A percentile compares a stretch with the other conserved stretches of the same genome.
Evolutionary conservation across 1,284 basidiomycete genomes (phyloP).

Genomic region (Neolentinus lepideus): DNA sequence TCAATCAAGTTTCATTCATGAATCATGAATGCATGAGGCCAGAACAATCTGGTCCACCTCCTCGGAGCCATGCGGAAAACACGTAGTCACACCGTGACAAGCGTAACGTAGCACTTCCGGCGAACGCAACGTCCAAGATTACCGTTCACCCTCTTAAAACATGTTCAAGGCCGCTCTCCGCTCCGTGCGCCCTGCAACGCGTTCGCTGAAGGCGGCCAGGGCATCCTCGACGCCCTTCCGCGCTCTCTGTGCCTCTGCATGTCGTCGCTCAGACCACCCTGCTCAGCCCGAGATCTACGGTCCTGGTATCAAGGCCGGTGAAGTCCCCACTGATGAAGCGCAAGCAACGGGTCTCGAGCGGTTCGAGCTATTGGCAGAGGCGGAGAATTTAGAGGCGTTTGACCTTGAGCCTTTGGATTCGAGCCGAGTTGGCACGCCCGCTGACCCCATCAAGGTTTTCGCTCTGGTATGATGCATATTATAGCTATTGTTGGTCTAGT

Average conservation of each 20-base stretch:
- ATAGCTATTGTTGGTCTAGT: conserved; percentile 7
- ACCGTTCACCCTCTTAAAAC: conserved; percentile 8
- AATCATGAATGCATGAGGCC: neutral
- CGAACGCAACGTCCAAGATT: neutral
- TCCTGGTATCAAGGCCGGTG: conserved; percentile 66
- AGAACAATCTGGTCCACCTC: neutral
- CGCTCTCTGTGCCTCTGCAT: conserved; percentile 48
- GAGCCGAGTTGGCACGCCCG: conserved; percentile 82
- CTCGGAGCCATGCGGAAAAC: neutral
- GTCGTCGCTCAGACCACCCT: conserved; percentile 39
- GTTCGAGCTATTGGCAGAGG: conserved; percentile 84
- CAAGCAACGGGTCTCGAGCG: conserved; percentile 97
- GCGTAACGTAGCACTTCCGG: neutral
- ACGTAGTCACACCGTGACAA: neutral
- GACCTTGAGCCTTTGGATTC: conserved; percentile 85
- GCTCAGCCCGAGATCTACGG: conserved; percentile 69
- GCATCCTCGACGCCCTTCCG: conserved; percentile 27
- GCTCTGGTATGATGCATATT: conserved; percentile 60
- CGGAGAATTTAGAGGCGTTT: conserved; percentile 89
- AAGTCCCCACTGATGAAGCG: conserved; percentile 78
- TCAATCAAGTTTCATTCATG: no score
- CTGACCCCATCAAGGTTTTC: conserved; percentile 83
- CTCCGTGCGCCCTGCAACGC: conserved; percentile 29
- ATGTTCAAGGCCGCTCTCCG: conserved; percentile 37
- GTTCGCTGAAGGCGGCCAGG: conserved; percentile 16